Evolutionary conservation across 768 basidiomycete genomes (phyloP).

Genomic region (Leccinellum albellum): DNA sequence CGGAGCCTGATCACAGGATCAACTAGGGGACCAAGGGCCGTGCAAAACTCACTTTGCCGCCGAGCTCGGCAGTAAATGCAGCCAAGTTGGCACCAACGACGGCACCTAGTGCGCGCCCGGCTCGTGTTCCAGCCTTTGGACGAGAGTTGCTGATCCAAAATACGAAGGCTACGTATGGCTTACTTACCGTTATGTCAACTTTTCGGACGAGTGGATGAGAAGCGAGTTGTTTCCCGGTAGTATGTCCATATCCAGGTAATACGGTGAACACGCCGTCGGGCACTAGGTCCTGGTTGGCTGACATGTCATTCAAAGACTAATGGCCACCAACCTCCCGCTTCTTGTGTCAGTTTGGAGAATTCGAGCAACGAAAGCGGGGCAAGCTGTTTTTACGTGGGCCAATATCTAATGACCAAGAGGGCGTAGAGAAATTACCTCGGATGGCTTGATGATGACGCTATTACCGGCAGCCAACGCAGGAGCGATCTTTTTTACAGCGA

Average conservation of each 20-base stretch:
- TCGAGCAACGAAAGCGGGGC: constrained; percentile 80
- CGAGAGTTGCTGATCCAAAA: background rate
- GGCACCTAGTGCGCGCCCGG: constrained; percentile 70
- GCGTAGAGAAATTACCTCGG: constrained; percentile 47
- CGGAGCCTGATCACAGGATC: constrained; percentile 52
- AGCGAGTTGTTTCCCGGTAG: constrained; percentile 62
- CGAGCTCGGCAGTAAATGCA: constrained; percentile 77
- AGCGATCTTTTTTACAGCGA: constrained; percentile 85
- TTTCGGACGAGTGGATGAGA: constrained; percentile 67
- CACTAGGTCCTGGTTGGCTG: constrained; percentile 41
- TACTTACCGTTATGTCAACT: constrained; percentile 76
- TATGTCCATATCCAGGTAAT: constrained; percentile 66
- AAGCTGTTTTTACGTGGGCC: constrained; percentile 37
- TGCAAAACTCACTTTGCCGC: constrained; percentile 61
- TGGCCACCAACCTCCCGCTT: constrained; percentile 57
- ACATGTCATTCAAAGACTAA: background rate
- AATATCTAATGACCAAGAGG: background rate
- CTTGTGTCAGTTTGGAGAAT: constrained; percentile 60
- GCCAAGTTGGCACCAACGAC: constrained; percentile 73
- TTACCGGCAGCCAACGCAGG: constrained; percentile 84
- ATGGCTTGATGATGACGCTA: constrained; percentile 78
- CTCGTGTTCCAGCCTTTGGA: constrained; percentile 68
- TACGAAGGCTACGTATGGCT: background rate
- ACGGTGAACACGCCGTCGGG: constrained; percentile 71
- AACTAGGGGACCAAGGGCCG: background rate